A percentile compares a stretch with the other conserved stretches of the same genome.
phyloP scores from a whole-genome alignment of 78 protist species.

The Blattamonas nauphoetae region DNA sequence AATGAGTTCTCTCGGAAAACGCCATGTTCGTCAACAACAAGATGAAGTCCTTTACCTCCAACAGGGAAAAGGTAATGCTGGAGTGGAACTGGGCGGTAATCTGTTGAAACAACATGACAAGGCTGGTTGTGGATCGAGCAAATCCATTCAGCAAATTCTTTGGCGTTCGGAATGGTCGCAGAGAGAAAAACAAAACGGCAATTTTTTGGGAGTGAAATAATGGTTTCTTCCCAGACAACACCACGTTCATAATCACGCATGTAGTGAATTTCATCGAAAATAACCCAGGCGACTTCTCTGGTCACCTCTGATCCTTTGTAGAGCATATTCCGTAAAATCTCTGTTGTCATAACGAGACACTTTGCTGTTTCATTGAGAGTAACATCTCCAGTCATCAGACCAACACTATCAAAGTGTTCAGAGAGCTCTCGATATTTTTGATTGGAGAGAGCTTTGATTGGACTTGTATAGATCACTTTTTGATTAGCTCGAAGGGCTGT shows the following conservation, averaged over 20 bases:
- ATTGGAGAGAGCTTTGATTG: constrained; percentile 79
- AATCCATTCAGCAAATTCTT: constrained; percentile 47
- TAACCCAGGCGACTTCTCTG: constrained; percentile 70
- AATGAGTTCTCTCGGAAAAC: constrained; percentile 56
- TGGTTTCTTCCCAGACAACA: constrained; percentile 87
- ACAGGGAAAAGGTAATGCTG: constrained; percentile 57
- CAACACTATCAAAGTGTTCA: constrained; percentile 53
- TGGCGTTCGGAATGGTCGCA: constrained; percentile 80
- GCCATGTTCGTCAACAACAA: constrained; percentile 65
- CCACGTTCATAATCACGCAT: constrained; percentile 70
- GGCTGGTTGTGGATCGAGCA: constrained; percentile 39
- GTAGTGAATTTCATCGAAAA: constrained; percentile 84
- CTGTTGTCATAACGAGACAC: constrained; percentile 69
- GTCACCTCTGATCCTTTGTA: constrained; percentile 82
- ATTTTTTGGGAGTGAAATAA: constrained; percentile 57
- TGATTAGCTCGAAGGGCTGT: constrained; percentile 40
- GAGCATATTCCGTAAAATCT: constrained; percentile 89
- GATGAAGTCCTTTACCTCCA: constrained; percentile 67
- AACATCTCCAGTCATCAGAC: constrained; percentile 83
- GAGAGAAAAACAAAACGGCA: constrained; percentile 70
- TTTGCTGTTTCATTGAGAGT: constrained; percentile 52
- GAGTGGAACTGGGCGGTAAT: constrained; percentile 84
- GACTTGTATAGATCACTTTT: constrained; percentile 72
- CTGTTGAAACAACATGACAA: constrained; percentile 66
- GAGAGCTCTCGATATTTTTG: constrained; percentile 66